Evolutionary conservation across 257 asterid genomes (phyloP).

Genomic region (Mentha longifolia): DNA sequence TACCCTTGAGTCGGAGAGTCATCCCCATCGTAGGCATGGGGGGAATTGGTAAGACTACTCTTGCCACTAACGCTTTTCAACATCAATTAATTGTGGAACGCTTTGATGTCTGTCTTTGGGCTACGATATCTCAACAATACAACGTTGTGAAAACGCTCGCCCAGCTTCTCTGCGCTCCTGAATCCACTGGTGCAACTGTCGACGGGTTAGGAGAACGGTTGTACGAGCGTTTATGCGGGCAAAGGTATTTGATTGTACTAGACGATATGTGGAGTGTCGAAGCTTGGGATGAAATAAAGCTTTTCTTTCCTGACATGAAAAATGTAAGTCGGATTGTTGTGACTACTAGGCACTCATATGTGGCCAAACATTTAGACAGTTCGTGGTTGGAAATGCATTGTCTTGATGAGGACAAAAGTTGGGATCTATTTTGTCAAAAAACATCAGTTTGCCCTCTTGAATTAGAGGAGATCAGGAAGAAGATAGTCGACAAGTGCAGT

Average conservation of each 20-base stretch:
- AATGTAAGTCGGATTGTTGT: not conserved
- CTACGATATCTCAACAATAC: too few species aligned
- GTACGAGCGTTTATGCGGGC: too few species aligned
- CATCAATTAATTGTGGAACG: not conserved
- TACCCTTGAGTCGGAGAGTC: not conserved
- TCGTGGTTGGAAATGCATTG: not conserved
- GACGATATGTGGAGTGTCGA: conserved; percentile 9
- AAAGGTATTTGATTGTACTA: not conserved
- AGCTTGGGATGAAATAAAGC: not conserved
- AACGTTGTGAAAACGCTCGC: too few species aligned
- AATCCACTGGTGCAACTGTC: not conserved
- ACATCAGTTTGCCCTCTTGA: not conserved
- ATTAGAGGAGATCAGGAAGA: not conserved
- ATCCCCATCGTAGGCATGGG: conserved; percentile 12
- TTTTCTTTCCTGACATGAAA: too few species aligned
- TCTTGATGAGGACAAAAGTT: not conserved
- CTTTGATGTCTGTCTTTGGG: too few species aligned
- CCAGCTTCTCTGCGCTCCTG: not conserved
- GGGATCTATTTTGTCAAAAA: not conserved
- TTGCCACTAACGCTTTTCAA: not conserved
- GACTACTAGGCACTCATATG: not conserved
- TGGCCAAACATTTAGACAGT: not conserved
- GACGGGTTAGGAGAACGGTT: too few species aligned
- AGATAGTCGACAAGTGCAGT: not conserved
- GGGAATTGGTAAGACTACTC: too few species aligned